phyloP scores from a whole-genome alignment of 2,329 filamentous ascomycete genomes.

The Pseudogymnoascus sp. region DNA sequence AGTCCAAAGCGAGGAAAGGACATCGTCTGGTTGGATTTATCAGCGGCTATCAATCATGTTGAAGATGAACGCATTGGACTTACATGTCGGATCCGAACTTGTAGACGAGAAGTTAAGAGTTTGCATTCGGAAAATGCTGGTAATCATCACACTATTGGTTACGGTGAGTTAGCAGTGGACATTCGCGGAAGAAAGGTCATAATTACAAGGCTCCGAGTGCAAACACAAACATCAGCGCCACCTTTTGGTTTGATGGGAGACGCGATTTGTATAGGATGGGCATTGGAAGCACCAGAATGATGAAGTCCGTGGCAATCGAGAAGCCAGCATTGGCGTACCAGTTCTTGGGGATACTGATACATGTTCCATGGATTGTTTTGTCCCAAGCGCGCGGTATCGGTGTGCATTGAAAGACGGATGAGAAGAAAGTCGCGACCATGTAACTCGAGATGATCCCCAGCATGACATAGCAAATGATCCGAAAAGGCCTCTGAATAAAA shows the following conservation, averaged over 20 bases:
- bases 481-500: constrained; percentile 41
- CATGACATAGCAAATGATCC: constrained; percentile 34
- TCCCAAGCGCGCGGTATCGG: constrained; percentile 42
- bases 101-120: constrained; percentile 24
- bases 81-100: constrained; percentile 18
- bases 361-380: constrained; percentile 33
- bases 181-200: not conserved
- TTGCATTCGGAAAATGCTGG: constrained; percentile 28
- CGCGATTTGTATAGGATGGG: constrained; percentile 26
- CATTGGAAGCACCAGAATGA: constrained; percentile 30
- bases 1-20: constrained; percentile 30
- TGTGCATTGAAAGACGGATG: constrained; percentile 43
- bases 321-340: constrained; percentile 41
- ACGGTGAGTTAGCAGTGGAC: not conserved
- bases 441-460: constrained; percentile 38
- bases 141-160: constrained; percentile 22
- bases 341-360: constrained; percentile 38
- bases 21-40: constrained; percentile 17
- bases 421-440: constrained; percentile 36
- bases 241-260: constrained; percentile 32
- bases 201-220: constrained; percentile 31
- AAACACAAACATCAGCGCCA: constrained; percentile 38
- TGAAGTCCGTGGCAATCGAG: constrained; percentile 30
- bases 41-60: not conserved
- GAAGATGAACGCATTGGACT: not conserved